phyloP scores from a whole-genome alignment of 2,329 filamentous ascomycete genomes.

The Aspergillus fischeri region DNA sequence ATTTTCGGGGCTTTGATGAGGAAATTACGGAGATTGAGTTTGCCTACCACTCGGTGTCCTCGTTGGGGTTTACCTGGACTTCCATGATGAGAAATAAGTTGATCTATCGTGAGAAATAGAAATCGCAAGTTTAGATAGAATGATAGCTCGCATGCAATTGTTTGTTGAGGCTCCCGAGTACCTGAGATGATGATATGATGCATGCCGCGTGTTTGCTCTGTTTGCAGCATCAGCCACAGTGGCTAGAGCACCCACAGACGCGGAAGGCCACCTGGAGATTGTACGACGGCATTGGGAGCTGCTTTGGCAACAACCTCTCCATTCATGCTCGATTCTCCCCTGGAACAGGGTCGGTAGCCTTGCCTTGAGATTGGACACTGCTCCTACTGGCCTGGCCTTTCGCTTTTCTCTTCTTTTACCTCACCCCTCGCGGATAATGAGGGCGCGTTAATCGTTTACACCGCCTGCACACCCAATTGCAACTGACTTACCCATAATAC shows the following conservation, averaged over 20 bases:
- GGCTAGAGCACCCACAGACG: slow-evolving; percentile 27
- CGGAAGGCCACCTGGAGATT: slow-evolving; percentile 41
- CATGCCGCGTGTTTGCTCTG: slow-evolving; percentile 38
- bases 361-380: slow-evolving; percentile 2
- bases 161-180: neutral
- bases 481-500: slow-evolving; percentile 5
- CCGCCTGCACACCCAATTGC: slow-evolving; percentile 17
- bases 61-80: slow-evolving; percentile 91
- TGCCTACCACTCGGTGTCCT: slow-evolving; percentile 89
- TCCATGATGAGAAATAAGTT: slow-evolving; percentile 43
- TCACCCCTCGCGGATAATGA: slow-evolving; percentile 24
- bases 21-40: slow-evolving; percentile 8
- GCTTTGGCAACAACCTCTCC: slow-evolving; percentile 14
- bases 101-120: slow-evolving; percentile 16
- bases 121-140: neutral
- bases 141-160: slow-evolving; percentile 8
- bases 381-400: slow-evolving; percentile 9
- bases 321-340: slow-evolving; percentile 3
- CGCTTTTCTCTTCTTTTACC: neutral
- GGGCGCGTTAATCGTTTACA: slow-evolving; percentile 25
- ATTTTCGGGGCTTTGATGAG: slow-evolving; percentile 13
- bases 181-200: slow-evolving; percentile 7
- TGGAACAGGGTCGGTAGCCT: neutral
- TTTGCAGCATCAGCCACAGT: slow-evolving; percentile 28
- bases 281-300: slow-evolving; percentile 16